Conservation (phyloP, 2,329 filamentous ascomycete species). For the Dryadomyces sulphureus region DNA sequence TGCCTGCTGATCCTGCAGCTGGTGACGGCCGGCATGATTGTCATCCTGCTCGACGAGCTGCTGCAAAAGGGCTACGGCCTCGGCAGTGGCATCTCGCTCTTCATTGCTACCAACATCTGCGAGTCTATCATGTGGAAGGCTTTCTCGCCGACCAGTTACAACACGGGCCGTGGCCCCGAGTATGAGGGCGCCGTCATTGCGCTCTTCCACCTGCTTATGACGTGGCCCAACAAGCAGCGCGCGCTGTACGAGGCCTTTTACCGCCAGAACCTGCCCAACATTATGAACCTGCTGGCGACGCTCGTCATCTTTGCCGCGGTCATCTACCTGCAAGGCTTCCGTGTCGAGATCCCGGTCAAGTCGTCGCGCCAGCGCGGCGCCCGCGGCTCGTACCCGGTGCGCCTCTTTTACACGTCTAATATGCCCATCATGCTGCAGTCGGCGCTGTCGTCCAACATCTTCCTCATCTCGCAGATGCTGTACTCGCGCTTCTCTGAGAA, state of each 20-base stretch:
- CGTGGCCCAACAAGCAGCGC: conserved; percentile 98
- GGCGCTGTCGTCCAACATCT: conserved; percentile 95
- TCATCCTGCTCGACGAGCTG: conserved; percentile 97
- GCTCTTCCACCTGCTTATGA: conserved; percentile 93
- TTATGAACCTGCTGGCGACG: conserved; percentile 96
- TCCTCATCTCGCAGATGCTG: conserved; percentile 98
- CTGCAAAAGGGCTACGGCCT: conserved; percentile 99
- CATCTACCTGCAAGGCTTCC: conserved; percentile 99
- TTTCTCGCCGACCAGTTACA: conserved; percentile 97
- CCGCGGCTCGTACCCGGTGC: conserved; percentile 93
- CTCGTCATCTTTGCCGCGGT: conserved; percentile 89
- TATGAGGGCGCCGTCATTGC: conserved; percentile 98
- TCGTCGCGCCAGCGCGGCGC: conserved; percentile 97
- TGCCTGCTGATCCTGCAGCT: conserved; percentile 97
- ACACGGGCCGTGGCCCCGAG: conserved; percentile 96
- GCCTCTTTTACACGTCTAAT: conserved; percentile 99
- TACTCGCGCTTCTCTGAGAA: conserved; percentile 99
- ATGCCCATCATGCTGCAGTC: conserved; percentile 99
- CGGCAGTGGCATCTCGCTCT: conserved; percentile 95
- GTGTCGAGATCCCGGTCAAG: conserved; percentile 99
- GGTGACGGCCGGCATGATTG: conserved; percentile 92
- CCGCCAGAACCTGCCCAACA: conserved; percentile 96
- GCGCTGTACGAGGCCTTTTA: conserved; percentile 98
- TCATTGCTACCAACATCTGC: conserved; percentile 99
- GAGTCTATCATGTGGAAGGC: conserved; percentile 99